These are phyloP conservation scores for Cyclostephanos tholiformis DNA, from an alignment of 108 stramenopile species.

Conservation along the genomic window DNA sequence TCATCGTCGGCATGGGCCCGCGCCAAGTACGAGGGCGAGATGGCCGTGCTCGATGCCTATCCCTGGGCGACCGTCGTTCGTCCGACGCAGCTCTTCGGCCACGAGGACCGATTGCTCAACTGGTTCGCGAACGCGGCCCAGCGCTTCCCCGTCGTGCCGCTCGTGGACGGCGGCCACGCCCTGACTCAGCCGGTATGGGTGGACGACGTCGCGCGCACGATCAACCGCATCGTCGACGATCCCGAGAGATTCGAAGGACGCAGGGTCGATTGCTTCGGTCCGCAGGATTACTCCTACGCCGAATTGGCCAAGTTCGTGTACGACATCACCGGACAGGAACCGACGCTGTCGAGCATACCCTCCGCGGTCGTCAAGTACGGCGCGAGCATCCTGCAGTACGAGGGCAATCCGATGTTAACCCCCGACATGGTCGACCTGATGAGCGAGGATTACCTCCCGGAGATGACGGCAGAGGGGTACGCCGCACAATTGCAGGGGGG, in stretches of 20 bases:
- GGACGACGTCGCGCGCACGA: slow-evolving; percentile 90
- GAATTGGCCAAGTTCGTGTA: slow-evolving; percentile 92
- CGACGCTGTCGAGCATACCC: slow-evolving; percentile 70
- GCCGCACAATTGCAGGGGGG: slow-evolving; percentile 49
- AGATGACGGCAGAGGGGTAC: slow-evolving; percentile 69
- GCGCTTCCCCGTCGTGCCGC: slow-evolving; percentile 68
- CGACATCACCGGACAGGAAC: slow-evolving; percentile 82
- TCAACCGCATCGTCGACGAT: slow-evolving; percentile 71
- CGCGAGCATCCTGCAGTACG: slow-evolving; percentile 64
- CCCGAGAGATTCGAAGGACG: slow-evolving; percentile 84
- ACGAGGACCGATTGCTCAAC: slow-evolving; percentile 93
- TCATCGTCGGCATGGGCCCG: slow-evolving; percentile 87
- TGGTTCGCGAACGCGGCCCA: slow-evolving; percentile 79
- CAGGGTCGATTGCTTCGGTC: slow-evolving; percentile 92
- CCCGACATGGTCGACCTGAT: slow-evolving; percentile 79
- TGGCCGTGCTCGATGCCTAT: slow-evolving; percentile 85
- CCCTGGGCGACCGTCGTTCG: slow-evolving; percentile 94
- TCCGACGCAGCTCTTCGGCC: slow-evolving; percentile 93
- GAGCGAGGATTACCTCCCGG: slow-evolving; percentile 79
- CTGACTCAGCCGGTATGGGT: slow-evolving; percentile 94
- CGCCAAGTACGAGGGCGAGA: slow-evolving; percentile 92
- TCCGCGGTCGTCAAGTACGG: slow-evolving; percentile 44
- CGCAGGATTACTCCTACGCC: slow-evolving; percentile 88
- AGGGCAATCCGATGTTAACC: slow-evolving; percentile 71
- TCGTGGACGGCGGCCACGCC: slow-evolving; percentile 84